Evolutionary conservation across 768 basidiomycete genomes (phyloP).

Genomic region (Mycena pura): DNA sequence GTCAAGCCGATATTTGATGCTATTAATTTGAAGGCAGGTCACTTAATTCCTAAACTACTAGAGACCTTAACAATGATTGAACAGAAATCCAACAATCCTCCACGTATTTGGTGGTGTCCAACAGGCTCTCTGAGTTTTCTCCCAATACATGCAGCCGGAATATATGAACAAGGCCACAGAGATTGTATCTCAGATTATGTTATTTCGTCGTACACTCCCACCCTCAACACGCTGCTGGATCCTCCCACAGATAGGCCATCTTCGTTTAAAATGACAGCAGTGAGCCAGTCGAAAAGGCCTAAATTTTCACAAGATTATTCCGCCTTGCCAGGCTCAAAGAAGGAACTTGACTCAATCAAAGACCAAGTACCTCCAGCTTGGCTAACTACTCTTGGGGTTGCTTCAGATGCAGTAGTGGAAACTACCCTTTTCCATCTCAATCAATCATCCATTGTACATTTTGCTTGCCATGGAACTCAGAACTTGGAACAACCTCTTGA

Average conservation of each 20-base stretch:
- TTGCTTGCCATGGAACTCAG: constrained; percentile 41
- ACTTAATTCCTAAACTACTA: not conserved
- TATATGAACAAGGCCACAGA: constrained; percentile 2
- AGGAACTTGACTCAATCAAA: constrained; percentile 2
- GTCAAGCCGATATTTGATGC: constrained; percentile 7
- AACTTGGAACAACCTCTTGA: constrained; percentile 33
- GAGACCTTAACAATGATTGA: not conserved
- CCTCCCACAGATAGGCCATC: not conserved
- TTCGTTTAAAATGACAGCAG: constrained; percentile 7
- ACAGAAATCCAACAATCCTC: constrained; percentile 6
- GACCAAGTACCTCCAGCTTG: not conserved
- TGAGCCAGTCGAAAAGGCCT: constrained; percentile 11
- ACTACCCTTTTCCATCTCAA: constrained; percentile 10
- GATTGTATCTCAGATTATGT: constrained; percentile 20
- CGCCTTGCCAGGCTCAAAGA: constrained; percentile 1
- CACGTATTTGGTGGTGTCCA: constrained; percentile 14
- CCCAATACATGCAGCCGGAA: constrained; percentile 28
- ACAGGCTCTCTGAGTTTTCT: too few species aligned
- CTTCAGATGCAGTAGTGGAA: not conserved
- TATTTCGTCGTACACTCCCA: constrained; percentile 28
- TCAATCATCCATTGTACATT: constrained; percentile 32
- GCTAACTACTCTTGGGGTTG: not conserved
- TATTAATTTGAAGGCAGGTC: constrained; percentile 2
- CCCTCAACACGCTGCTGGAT: constrained; percentile 14
- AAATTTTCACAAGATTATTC: not conserved